Evolutionary conservation across 257 asterid species (phyloP).

Genomic region (Jasminum sambac): DNA sequence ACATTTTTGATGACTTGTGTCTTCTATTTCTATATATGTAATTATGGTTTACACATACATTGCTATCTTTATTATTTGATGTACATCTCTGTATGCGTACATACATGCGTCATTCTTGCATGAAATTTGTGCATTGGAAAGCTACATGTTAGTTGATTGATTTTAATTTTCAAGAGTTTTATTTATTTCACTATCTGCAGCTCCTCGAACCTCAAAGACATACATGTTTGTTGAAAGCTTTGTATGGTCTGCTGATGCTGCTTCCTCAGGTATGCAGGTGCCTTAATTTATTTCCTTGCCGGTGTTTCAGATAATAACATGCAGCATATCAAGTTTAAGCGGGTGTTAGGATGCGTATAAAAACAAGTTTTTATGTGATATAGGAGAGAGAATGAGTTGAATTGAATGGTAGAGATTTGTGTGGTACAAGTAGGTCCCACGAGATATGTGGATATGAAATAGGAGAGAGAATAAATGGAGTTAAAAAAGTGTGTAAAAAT

Average conservation of each 20-base stretch:
- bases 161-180: not conserved
- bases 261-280: slow-evolving; percentile 84
- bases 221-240: slow-evolving; percentile 85
- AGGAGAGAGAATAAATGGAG: too few relatives aligned
- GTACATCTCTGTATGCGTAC: not conserved
- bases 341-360: too few relatives aligned
- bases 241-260: slow-evolving; percentile 95
- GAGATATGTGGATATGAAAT: too few relatives aligned
- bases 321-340: not conserved
- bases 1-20: not conserved
- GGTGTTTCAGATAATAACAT: slow-evolving; percentile 15
- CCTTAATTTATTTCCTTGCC: slow-evolving; percentile 8
- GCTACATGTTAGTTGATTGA: slow-evolving; percentile 1
- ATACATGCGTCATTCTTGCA: not conserved
- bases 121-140: not conserved
- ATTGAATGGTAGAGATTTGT: too few relatives aligned
- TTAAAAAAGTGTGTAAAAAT: too few relatives aligned
- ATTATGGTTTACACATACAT: not conserved
- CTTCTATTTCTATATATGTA: not conserved
- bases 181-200: slow-evolving; percentile 41
- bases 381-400: too few relatives aligned
- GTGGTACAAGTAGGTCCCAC: too few relatives aligned
- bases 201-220: slow-evolving; percentile 99
- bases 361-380: too few relatives aligned
- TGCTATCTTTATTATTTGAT: not conserved